Evolutionary conservation across 306 rosid genomes (phyloP), one percentile per base, ranked within the genome.

Genomic region (Citrullus amarus): DNA sequence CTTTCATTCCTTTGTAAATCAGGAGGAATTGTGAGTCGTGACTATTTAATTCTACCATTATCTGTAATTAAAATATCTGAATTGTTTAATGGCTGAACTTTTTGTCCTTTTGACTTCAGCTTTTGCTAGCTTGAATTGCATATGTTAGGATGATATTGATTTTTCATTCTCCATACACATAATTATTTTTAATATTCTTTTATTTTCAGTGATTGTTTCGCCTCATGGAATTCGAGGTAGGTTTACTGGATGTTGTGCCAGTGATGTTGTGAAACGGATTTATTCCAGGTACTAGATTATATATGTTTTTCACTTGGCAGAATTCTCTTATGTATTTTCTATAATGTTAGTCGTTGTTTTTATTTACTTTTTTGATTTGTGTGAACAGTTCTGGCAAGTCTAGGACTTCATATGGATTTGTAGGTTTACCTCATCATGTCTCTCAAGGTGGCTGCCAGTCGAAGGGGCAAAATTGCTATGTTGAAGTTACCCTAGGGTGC

Each of bases 151-250:
- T 34, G 78, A 15, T 75, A 11, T 34, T 71, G 22, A 48, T 76
- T 36, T 76, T 58, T 22, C 34, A 39, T 22, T 57, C 8, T 59
- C 43, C 54, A 39, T 41, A 6, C 70, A 59, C 58, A 16, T 12
- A 55, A 3, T 36, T 36, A 3, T 36, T 44, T 44, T 44, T 44
- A 78, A 36, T 50, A 54, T 67, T 32, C 13, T 20, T 66, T 79
- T 58, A 56, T 82, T 63, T 72, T 79, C 92, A 95, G 97, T 95
- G 85, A 85, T 95, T 81, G 97, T 88, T 84, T 89, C 99, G 82
- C 99, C 99, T 77, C 97, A 95, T 86, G 99, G 99, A 83, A 87
- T 95, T 54, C 94, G 96, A 44, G 99, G 99, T 84, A 91, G 92
- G 86, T 89, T 95, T 81, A 88, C 91, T 85, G 97, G 99, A 83